Conservation (phyloP, 1,284 basidiomycete species). For the Microbotryum violaceum region DNA sequence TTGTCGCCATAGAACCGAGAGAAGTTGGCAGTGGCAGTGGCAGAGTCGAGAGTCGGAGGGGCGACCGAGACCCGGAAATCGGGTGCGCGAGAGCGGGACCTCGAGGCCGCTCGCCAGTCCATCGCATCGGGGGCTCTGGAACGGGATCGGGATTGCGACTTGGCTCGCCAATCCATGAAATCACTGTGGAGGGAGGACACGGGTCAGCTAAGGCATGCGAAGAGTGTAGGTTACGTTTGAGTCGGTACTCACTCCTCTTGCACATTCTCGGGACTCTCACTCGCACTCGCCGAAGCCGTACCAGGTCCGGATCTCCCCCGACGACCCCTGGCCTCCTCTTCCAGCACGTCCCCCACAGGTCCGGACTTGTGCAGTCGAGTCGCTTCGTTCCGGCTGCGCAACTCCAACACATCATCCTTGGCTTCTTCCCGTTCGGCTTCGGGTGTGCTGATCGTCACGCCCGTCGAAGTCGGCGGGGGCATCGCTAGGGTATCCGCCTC, state of each 20-base stretch:
- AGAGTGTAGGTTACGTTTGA: neutral
- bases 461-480: slow-evolving; percentile 9
- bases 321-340: slow-evolving; percentile 45
- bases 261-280: slow-evolving; percentile 34
- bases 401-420: slow-evolving; percentile 13
- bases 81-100: slow-evolving; percentile 38
- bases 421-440: slow-evolving; percentile 22
- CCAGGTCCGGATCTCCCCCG: slow-evolving; percentile 49
- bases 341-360: slow-evolving; percentile 14
- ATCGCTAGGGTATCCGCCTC: neutral
- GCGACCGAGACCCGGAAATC: slow-evolving; percentile 24
- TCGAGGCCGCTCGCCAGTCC: slow-evolving; percentile 46
- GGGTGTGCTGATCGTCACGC: slow-evolving; percentile 8
- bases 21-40: slow-evolving; percentile 23
- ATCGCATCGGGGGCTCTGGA: slow-evolving; percentile 36
- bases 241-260: slow-evolving; percentile 56
- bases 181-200: slow-evolving; percentile 37
- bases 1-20: slow-evolving; percentile 27
- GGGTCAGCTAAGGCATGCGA: slow-evolving; percentile 4
- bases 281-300: slow-evolving; percentile 25
- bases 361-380: slow-evolving; percentile 1
- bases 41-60: slow-evolving; percentile 20
- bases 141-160: slow-evolving; percentile 84
- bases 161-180: slow-evolving; percentile 86
- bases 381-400: slow-evolving; percentile 8